These are phyloP conservation scores for Candida maris DNA, from an alignment of 805 yeast genomes.

Conservation along the genomic window DNA sequence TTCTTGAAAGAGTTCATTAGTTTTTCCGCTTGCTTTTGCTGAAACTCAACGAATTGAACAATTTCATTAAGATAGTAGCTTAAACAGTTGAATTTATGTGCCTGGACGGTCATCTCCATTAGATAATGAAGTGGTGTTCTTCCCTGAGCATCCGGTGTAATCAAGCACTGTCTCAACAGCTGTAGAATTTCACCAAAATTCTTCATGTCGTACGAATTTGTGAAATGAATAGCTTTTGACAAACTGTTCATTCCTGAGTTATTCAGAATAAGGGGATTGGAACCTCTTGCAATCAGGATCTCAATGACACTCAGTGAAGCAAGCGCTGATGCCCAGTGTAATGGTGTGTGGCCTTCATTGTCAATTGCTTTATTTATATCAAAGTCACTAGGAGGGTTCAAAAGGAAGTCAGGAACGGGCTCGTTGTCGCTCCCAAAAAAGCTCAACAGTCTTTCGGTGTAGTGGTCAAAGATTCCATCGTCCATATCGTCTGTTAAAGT, in stretches of 20 bases:
- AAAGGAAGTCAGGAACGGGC: constrained; percentile 36
- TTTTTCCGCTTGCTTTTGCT: constrained; percentile 31
- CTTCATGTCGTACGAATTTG: constrained; percentile 63
- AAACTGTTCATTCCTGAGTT: constrained; percentile 64
- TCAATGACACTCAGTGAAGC: constrained; percentile 61
- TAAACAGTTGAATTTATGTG: constrained; percentile 48
- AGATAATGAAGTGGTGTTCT: constrained; percentile 73
- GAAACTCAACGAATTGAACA: constrained; percentile 25
- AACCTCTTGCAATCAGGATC: constrained; percentile 52
- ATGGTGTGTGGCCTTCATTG: constrained; percentile 74
- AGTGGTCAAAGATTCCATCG: constrained; percentile 38
- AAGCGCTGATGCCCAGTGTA: constrained; percentile 86
- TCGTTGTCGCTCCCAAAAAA: constrained; percentile 49
- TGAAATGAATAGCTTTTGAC: constrained; percentile 65
- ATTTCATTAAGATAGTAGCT: constrained; percentile 47
- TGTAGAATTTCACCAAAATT: constrained; percentile 58
- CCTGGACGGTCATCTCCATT: constrained; percentile 42
- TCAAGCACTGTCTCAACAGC: constrained; percentile 60
- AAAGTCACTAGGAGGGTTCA: constrained; percentile 58
- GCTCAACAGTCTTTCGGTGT: constrained; percentile 41
- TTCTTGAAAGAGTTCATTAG: constrained; percentile 14
- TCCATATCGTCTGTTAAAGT: constrained; percentile 8
- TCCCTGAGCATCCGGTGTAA: constrained; percentile 68
- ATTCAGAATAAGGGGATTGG: constrained; percentile 53
- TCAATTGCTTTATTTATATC: constrained; percentile 68